A percentile compares a stretch with the other conserved stretches of the same genome.
Conservation (phyloP, 306 rosid species). For the Fragaria ananassa region DNA sequence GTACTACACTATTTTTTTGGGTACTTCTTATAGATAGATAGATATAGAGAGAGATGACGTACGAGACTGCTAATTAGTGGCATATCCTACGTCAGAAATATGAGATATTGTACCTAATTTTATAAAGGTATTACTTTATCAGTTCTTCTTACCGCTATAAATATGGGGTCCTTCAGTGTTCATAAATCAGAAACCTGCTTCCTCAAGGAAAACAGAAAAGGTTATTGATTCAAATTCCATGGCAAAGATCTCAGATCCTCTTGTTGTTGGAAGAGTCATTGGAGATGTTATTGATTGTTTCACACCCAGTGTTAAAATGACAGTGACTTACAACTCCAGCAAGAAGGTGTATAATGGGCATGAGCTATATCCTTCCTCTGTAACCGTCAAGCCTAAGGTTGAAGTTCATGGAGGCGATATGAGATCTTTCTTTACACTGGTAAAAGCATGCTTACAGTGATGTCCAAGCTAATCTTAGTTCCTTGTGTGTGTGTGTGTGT, state of each 20-base stretch:
- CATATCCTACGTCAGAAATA: not conserved
- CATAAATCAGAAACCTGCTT: constrained; percentile 10
- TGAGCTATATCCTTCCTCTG: constrained; percentile 63
- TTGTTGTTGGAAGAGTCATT: constrained; percentile 66
- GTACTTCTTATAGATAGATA: too few relatives aligned
- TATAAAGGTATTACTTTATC: too few relatives aligned
- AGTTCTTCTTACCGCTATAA: constrained; percentile 28
- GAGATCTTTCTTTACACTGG: constrained; percentile 91
- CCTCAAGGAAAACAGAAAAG: constrained; percentile 13
- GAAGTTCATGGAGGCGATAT: constrained; percentile 82
- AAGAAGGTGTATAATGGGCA: constrained; percentile 73
- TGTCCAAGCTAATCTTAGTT: not conserved
- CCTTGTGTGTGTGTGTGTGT: not conserved
- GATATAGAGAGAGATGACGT: not conserved
- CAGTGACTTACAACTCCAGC: constrained; percentile 50
- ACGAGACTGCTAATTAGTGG: not conserved
- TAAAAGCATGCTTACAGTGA: not conserved
- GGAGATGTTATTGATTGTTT: constrained; percentile 82
- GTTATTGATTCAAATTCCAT: not conserved
- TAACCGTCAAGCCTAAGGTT: constrained; percentile 66
- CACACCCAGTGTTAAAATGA: constrained; percentile 45
- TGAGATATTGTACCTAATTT: too few relatives aligned
- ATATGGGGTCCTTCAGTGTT: constrained; percentile 32
- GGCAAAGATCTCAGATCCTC: constrained; percentile 56
- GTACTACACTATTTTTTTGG: too few relatives aligned